Conservation (phyloP, 208 protist genomes). For the Leishmania guyanensis region DNA sequence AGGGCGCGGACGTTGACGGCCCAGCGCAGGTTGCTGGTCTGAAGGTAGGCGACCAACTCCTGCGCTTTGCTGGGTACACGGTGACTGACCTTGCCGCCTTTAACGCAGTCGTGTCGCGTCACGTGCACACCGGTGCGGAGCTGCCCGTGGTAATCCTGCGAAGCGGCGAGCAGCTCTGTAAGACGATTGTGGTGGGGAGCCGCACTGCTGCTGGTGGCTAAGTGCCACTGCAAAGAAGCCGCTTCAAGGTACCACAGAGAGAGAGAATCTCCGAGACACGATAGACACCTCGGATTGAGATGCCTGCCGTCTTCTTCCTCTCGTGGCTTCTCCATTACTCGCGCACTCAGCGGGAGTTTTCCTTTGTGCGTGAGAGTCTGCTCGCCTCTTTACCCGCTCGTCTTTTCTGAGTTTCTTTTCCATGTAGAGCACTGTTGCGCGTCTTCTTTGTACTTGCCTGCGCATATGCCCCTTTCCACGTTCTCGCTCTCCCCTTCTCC, state of each 20-base stretch:
- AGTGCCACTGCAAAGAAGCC: neutral
- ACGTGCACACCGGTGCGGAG: constrained; percentile 49
- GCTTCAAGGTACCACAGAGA: neutral
- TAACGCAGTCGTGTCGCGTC: constrained; percentile 77
- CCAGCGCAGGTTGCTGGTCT: constrained; percentile 69
- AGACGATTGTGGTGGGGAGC: constrained; percentile 37
- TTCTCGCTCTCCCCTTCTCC: no score
- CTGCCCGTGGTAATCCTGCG: constrained; percentile 67
- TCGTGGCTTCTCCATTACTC: neutral
- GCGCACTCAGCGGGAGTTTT: neutral
- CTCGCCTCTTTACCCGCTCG: neutral
- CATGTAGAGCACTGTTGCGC: no score
- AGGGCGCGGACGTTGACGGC: constrained; percentile 38
- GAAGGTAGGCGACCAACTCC: constrained; percentile 62
- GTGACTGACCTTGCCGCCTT: constrained; percentile 88
- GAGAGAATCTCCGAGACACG: neutral
- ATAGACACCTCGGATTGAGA: neutral
- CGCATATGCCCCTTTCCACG: no score
- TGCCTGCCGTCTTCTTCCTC: neutral
- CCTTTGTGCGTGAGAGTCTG: neutral
- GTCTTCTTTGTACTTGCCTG: no score
- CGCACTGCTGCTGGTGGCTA: constrained; percentile 7
- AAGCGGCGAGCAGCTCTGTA: constrained; percentile 30
- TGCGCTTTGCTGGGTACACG: constrained; percentile 83
- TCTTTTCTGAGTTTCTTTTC: neutral